Conservation (phyloP, 805 yeast species). For the Myxozyma neglecta region DNA sequence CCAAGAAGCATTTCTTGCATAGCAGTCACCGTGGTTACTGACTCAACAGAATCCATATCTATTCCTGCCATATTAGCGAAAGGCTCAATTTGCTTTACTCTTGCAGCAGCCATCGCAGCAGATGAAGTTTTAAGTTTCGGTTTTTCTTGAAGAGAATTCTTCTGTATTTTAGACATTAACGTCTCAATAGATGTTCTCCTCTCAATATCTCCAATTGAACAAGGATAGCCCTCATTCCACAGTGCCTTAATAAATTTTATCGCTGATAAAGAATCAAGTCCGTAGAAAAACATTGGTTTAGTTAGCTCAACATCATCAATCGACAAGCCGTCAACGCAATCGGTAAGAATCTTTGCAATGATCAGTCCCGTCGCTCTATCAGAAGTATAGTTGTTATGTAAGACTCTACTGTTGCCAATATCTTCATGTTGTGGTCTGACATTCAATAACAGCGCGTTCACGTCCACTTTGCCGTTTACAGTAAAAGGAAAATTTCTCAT, state of each 20-base stretch:
- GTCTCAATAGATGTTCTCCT: slow-evolving; percentile 5
- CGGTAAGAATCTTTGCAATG: slow-evolving; percentile 10
- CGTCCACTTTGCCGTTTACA: slow-evolving; percentile 31
- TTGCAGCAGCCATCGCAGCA: not conserved
- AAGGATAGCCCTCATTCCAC: not conserved
- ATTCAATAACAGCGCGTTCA: not conserved
- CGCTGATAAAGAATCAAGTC: slow-evolving; percentile 33
- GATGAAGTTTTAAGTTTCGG: not conserved
- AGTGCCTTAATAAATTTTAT: slow-evolving; percentile 17
- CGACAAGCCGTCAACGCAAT: not conserved
- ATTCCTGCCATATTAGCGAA: not conserved
- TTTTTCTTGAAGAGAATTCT: not conserved
- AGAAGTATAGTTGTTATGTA: not conserved
- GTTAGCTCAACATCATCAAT: not conserved
- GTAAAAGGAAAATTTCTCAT: slow-evolving; percentile 26
- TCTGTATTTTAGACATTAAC: not conserved
- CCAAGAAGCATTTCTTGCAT: slow-evolving; percentile 28
- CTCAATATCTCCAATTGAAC: slow-evolving; percentile 14
- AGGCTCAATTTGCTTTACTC: not conserved
- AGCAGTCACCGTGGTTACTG: slow-evolving; percentile 25
- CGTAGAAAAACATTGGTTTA: slow-evolving; percentile 28
- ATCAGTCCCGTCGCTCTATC: slow-evolving; percentile 8
- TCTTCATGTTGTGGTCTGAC: not conserved
- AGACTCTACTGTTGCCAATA: not conserved
- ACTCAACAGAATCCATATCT: not conserved